phyloP scores from a whole-genome alignment of 108 stramenopile species.

The Cylindrotheca closterium region DNA sequence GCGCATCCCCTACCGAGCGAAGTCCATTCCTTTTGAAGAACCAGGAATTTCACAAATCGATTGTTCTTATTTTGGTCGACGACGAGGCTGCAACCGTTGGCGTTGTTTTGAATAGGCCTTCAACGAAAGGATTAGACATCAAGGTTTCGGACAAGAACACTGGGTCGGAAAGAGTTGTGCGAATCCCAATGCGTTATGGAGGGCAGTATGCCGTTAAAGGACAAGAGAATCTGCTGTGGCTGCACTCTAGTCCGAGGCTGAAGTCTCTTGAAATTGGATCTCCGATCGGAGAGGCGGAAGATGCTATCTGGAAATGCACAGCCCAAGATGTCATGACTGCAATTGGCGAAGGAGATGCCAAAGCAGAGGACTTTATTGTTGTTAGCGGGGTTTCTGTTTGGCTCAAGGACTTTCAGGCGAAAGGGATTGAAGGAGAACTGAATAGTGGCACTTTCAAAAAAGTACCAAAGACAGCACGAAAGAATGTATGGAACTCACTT shows the following conservation, averaged over 20 bases:
- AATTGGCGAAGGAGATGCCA: slow-evolving; percentile 53
- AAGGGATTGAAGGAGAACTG: slow-evolving; percentile 67
- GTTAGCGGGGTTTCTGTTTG: slow-evolving; percentile 66
- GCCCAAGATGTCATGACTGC: slow-evolving; percentile 63
- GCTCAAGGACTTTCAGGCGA: slow-evolving; percentile 49
- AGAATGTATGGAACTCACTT: slow-evolving; percentile 47
- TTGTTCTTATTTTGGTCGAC: slow-evolving; percentile 67
- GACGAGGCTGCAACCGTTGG: slow-evolving; percentile 67
- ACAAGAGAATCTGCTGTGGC: slow-evolving; percentile 64
- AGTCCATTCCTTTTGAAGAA: slow-evolving; percentile 69
- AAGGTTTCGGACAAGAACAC: slow-evolving; percentile 37
- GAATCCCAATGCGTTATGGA: slow-evolving; percentile 77
- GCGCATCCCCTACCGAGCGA: slow-evolving; percentile 34
- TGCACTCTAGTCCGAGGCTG: slow-evolving; percentile 58
- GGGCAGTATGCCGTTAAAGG: slow-evolving; percentile 75
- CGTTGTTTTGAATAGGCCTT: slow-evolving; percentile 75
- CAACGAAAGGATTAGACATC: slow-evolving; percentile 33
- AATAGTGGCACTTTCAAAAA: slow-evolving; percentile 60
- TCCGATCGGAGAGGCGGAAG: slow-evolving; percentile 49
- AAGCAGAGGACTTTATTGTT: slow-evolving; percentile 72
- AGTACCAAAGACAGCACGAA: slow-evolving; percentile 38
- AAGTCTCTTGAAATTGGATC: slow-evolving; percentile 46
- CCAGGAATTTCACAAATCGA: slow-evolving; percentile 79
- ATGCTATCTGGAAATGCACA: slow-evolving; percentile 73
- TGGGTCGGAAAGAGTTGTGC: slow-evolving; percentile 19